Evolutionary conservation across 306 rosid species (phyloP).

Genomic region (Begonia masoniana): DNA sequence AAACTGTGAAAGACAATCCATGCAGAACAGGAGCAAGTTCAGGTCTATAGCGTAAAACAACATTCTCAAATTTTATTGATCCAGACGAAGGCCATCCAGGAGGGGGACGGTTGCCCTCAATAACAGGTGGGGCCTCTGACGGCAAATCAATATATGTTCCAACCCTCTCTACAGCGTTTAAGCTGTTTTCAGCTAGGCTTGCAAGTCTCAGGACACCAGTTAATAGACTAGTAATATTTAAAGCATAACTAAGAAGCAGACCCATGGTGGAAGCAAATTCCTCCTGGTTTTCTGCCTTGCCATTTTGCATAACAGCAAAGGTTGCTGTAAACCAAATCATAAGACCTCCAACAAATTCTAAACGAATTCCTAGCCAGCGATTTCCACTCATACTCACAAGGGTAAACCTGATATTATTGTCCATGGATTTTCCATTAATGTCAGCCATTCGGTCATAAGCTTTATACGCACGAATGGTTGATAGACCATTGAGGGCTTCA

Average conservation of each 20-base stretch:
- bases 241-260: constrained; percentile 62
- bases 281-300: constrained; percentile 29
- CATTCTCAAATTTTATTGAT: constrained; percentile 26
- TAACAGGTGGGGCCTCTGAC: constrained; percentile 35
- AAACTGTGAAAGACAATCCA: constrained; percentile 25
- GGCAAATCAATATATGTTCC: constrained; percentile 78
- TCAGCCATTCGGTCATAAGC: constrained; percentile 91
- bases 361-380: constrained; percentile 37
- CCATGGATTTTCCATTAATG: constrained; percentile 44
- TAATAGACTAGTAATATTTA: constrained; percentile 67
- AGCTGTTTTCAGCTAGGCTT: constrained; percentile 40
- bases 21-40: constrained; percentile 39
- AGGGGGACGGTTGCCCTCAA: constrained; percentile 34
- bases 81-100: constrained; percentile 41
- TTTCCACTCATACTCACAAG: constrained; percentile 32
- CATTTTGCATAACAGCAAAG: constrained; percentile 42
- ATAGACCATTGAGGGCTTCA: constrained; percentile 84
- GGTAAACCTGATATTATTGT: constrained; percentile 29
- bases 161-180: constrained; percentile 64
- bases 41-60: constrained; percentile 34
- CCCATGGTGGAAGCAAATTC: constrained; percentile 45
- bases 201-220: constrained; percentile 77
- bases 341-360: constrained; percentile 34
- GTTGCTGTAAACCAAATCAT: constrained; percentile 46
- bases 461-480: constrained; percentile 80